Base-by-base conservation (phyloP, 257 asterid species). In the Buddleja alternifolia region DNA sequence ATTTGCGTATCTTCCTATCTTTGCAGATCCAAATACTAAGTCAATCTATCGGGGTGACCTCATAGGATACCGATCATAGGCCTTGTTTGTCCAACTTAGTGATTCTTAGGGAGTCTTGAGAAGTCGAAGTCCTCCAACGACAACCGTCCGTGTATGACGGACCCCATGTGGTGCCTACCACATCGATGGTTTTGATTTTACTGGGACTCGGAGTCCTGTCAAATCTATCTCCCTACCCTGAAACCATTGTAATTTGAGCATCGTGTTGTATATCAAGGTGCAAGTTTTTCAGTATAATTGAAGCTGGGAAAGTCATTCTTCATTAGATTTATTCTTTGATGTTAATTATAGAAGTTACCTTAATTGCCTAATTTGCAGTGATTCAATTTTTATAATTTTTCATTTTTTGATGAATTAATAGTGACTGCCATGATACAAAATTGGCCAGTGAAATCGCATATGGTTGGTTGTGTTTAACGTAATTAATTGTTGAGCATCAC, bases 11-110 rank as follows among this genome's bases (percentile, higher is more conserved):
- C 32, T 34, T 16, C 25, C 16, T 36, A n/a, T 51, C 19, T 60
- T 7, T 75, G 78, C 96, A 88, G 96, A 87, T 93, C 60, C 95
- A 92, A 79, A 79, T 70, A 32, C 75, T 90, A 60, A 77, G 92
- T 77, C 84, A 92, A 44, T 83, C 94, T 19, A 25, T 75, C 14
- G 80, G 72, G 19, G 81, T 83, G 32, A 55, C 78, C 44, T 79
- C 77, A 78, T 77, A 63, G 34, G 45, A 29, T 42, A 36, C 41
- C 41, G 12, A 59, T 42, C 32, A 14, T 16, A 8, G 53, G 20
- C 40, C 60, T 23, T 55, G 63, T 69, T 39, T 16, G 59, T 64
- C 69, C 60, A 63, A 53, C 12, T 67, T 24, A 48, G 34, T 58
- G 42, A 29, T 29, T 29, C 5, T 29, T 5, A 29, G 34, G 34